Evolutionary conservation across 2,329 filamentous ascomycete species (phyloP), one percentile per base, ranked within the genome.

Genomic region (Diaporthe vaccinii): DNA sequence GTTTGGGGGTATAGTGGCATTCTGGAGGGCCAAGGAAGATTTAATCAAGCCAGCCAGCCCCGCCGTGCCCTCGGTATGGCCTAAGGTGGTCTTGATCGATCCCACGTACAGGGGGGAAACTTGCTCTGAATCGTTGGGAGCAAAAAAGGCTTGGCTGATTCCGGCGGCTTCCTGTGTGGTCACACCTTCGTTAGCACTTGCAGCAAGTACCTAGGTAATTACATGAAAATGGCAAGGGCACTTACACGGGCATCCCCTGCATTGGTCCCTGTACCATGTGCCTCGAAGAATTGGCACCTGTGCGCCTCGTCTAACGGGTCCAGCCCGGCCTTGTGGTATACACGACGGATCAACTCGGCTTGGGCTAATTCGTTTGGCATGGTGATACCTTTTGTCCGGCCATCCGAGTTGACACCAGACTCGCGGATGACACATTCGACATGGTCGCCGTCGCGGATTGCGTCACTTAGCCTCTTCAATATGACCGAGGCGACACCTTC

Each of bases 401-500:
- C 89, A 76, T 90, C 88, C 34, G 82, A 82, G 73, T 87, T 87
- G 55, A 83, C 72, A 22, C 81, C 84, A 0, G 84, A 85, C 39
- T 83, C 84, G 0, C 86, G 83, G 61, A 89, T 84, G 51, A 88
- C 75, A 17, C 81, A 82, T 28, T 83, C 79, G 51, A 88, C 85
- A 0, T 76, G 28, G 55, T 85, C 83, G 0, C 86, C 86, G 65
- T 88, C 88, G 5, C 79, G 80, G 7, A 90, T 71, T 0, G 89
- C 89, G 44, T 82, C 82, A 17, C 83, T 83, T 17, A 84, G 80
- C 1, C 80, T 83, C 79, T 90, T 90, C 1, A 91, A 75, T 0
- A 89, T 74, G 0, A 91, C 44, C 1, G 84, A 82, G 0, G 83
- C 86, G 12, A 87, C 78, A 2, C 88, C 89, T 75, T 91, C 89